phyloP scores from a whole-genome alignment of 148 eudicot genomes.

The Fallopia convolvulus region DNA sequence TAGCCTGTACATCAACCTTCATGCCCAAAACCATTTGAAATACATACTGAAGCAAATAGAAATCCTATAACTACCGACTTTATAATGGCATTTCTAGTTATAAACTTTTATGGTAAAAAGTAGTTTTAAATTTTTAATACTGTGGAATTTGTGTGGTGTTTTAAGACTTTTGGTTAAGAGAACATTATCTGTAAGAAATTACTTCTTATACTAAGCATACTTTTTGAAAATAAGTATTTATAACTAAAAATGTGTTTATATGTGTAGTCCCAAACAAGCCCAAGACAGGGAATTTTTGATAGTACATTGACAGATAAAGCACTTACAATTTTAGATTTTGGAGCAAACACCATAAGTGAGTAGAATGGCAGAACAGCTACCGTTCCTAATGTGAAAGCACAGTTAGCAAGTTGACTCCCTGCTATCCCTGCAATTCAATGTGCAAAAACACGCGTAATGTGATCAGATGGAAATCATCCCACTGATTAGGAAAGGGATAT shows the following conservation, averaged over 20 bases:
- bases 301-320: not conserved
- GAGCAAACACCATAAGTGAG: constrained; percentile 87
- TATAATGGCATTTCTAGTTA: too few relatives aligned
- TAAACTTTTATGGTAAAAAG: too few relatives aligned
- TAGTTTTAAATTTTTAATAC: too few relatives aligned
- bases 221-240: too few relatives aligned
- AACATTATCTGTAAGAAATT: too few relatives aligned
- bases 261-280: not conserved
- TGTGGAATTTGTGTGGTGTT: too few relatives aligned
- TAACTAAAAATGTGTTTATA: too few relatives aligned
- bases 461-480: not conserved
- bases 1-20: not conserved
- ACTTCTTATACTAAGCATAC: too few relatives aligned
- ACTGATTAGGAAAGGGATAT: not conserved
- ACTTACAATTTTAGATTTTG: constrained; percentile 69
- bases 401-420: constrained; percentile 35
- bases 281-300: not conserved
- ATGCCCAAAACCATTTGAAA: not conserved
- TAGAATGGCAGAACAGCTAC: constrained; percentile 89
- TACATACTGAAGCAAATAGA: not conserved
- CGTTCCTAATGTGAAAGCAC: constrained; percentile 73
- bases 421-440: not conserved
- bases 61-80: too few relatives aligned
- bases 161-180: too few relatives aligned
- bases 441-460: not conserved